Evolutionary conservation across 2,329 filamentous ascomycete genomes (phyloP), one percentile per base, ranked within the genome.

Genomic region (Xylariales sp.): DNA sequence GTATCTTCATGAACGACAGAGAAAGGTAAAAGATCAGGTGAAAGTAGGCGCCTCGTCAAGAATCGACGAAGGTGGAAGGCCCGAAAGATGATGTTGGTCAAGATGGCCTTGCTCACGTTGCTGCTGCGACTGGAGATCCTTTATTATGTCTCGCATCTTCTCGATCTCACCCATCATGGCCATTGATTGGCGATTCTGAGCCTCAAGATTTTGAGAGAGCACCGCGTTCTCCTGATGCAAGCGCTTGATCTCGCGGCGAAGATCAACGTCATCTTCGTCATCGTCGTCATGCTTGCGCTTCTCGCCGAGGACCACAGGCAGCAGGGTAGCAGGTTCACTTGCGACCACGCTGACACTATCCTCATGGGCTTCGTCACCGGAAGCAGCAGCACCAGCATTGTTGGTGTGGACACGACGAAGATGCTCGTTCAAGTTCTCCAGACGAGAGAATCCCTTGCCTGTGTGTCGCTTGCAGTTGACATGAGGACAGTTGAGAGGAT

Each of bases 381-480:
- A 35, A 10, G 59, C 12, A 58, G 51, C 42, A 46, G 53, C 44
- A 20, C 58, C 64, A 29, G 69, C 66, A n/a, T n/a, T n/a, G 35
- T 73, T 71, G 31, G 76, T 84, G 60, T 97, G 91, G n/a, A 94
- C 87, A 19, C 91, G 82, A 15, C 91, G 85, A 14, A 96, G 70
- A 64, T 97, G 91, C 65, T 97, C 91, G 58, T 91, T 89, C 4
- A 96, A 73, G 55, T 97, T 97, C 65, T 97, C 91, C 57, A 90
- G 86, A 37, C 91, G 81, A 7, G 90, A 94, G 62, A 97, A 97
- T 16, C 89, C 89, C 55, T 88, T 87, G 47, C 88, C 90, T 0
- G 80, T 82, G 56, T 89, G 87, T 27, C 91, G 84, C 61, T 95
- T 95, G 74, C 91, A 97, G 58, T 88, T 88, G 27, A 72, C 64